These are phyloP conservation scores for Puccinia novopanici DNA, from an alignment of 1,284 basidiomycete species.

Conservation along the genomic window DNA sequence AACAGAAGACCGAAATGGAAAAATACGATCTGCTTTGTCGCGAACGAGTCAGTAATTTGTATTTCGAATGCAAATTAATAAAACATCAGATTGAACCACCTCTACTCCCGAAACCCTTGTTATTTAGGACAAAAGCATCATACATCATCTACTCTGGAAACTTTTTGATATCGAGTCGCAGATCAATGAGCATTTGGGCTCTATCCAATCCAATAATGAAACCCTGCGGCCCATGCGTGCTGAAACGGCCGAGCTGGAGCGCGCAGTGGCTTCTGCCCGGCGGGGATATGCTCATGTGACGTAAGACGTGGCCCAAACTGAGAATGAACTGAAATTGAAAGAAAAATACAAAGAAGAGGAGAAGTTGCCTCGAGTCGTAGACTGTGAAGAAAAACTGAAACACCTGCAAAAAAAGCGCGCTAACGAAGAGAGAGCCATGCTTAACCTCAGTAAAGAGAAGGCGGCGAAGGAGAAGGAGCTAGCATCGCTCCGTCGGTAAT, in stretches of 20 bases:
- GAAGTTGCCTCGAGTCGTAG: conserved; percentile 61
- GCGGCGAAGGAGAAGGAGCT: conserved; percentile 29
- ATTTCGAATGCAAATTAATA: neutral
- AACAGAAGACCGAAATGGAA: conserved; percentile 91
- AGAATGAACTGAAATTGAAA: conserved; percentile 75
- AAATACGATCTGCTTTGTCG: conserved; percentile 77
- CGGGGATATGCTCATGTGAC: conserved; percentile 77
- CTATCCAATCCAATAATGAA: conserved; percentile 73
- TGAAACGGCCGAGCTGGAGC: conserved; percentile 66
- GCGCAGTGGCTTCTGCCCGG: conserved; percentile 72
- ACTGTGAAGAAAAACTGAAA: conserved; percentile 47
- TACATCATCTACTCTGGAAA: conserved; percentile 82
- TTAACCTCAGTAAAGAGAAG: conserved; percentile 27
- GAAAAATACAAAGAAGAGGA: conserved; percentile 80
- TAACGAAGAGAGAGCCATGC: conserved; percentile 27
- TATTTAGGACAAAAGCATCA: conserved; percentile 72
- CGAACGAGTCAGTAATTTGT: conserved; percentile 66
- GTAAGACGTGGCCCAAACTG: conserved; percentile 72
- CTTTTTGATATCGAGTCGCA: conserved; percentile 84
- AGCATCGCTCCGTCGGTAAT: conserved; percentile 52
- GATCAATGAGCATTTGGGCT: conserved; percentile 70
- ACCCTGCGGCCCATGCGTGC: conserved; percentile 68
- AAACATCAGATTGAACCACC: neutral
- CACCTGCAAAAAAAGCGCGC: conserved; percentile 34
- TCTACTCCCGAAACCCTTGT: neutral